Evolutionary conservation across 1,284 basidiomycete species (phyloP).

Genomic region (Pseudozyma hubeiensis): DNA sequence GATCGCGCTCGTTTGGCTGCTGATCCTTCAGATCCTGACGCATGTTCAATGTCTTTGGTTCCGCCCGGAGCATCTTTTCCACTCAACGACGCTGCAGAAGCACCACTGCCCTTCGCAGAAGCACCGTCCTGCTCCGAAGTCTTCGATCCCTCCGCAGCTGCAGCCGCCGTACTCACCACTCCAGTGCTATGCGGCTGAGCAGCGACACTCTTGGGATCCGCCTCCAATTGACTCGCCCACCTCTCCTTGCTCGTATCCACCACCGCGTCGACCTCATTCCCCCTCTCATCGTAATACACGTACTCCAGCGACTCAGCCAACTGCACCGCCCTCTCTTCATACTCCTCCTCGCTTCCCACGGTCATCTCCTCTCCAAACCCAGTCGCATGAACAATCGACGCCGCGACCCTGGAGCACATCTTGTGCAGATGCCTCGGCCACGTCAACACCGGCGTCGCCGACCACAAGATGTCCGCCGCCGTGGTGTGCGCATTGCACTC

Average conservation of each 20-base stretch:
- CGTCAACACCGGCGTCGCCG: constrained; percentile 75
- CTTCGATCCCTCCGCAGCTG: background rate
- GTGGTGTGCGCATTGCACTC: constrained; percentile 78
- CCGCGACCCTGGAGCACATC: constrained; percentile 76
- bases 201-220: constrained; percentile 38
- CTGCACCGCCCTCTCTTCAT: constrained; percentile 74
- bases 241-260: constrained; percentile 14
- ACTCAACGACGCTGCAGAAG: background rate
- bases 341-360: constrained; percentile 72
- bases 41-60: background rate
- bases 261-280: constrained; percentile 11
- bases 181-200: constrained; percentile 35
- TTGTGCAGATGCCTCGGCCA: constrained; percentile 74
- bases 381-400: constrained; percentile 75
- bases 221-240: constrained; percentile 37
- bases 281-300: constrained; percentile 43
- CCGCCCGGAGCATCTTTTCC: too few species aligned
- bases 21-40: background rate
- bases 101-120: background rate
- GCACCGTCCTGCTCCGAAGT: background rate
- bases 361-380: constrained; percentile 75
- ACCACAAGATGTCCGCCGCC: constrained; percentile 76
- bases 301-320: constrained; percentile 71
- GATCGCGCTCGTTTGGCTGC: constrained; percentile 26
- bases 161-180: background rate